Evolutionary conservation across 345 rosid genomes (phyloP).

Genomic region (Acer yangbiense): DNA sequence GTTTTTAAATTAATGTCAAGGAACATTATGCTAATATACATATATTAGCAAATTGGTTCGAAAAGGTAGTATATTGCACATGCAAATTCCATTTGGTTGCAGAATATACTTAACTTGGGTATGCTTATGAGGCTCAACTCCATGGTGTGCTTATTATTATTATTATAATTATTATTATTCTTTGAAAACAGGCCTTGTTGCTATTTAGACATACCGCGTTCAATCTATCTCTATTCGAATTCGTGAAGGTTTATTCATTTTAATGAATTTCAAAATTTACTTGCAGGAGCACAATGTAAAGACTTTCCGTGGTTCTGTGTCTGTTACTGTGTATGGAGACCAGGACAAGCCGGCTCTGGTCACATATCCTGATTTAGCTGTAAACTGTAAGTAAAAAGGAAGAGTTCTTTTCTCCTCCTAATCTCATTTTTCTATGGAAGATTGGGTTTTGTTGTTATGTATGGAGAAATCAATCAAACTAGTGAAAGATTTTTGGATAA

Average conservation of each 20-base stretch:
- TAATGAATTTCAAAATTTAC: slow-evolving; percentile 24
- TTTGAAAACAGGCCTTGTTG: neutral
- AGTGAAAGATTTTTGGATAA: neutral
- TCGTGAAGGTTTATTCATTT: slow-evolving; percentile 20
- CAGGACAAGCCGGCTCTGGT: slow-evolving; percentile 94
- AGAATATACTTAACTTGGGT: slow-evolving; percentile 28
- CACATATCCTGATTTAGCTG: slow-evolving; percentile 91
- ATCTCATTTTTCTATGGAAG: neutral
- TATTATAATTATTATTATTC: too few relatives aligned
- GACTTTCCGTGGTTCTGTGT: slow-evolving; percentile 65
- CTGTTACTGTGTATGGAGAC: slow-evolving; percentile 89
- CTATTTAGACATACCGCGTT: neutral
- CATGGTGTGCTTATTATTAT: neutral
- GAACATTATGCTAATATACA: slow-evolving; percentile 8
- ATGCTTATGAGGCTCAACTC: too few relatives aligned
- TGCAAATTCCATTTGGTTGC: slow-evolving; percentile 11
- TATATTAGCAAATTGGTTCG: neutral
- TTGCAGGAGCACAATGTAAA: slow-evolving; percentile 71
- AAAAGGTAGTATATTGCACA: slow-evolving; percentile 18
- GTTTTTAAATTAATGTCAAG: neutral
- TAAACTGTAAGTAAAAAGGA: slow-evolving; percentile 60
- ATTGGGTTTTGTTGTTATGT: neutral
- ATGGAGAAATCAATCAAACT: neutral
- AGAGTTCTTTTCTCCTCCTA: neutral
- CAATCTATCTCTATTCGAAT: slow-evolving; percentile 17